Evolutionary conservation across 2,329 filamentous ascomycete species (phyloP).

Genomic region (Didymella lethalis): DNA sequence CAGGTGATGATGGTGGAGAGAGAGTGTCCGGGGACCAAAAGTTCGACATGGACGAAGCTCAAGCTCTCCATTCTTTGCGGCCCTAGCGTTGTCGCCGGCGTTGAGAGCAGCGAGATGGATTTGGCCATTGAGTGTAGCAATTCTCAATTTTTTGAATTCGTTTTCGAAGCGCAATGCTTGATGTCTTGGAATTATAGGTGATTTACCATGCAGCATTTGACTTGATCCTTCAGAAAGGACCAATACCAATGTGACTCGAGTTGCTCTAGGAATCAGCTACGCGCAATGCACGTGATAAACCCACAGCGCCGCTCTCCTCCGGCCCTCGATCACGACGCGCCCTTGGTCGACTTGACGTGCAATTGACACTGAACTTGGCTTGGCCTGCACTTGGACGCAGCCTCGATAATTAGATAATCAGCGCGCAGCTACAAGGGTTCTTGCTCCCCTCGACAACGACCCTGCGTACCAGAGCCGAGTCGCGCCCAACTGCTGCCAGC

Average conservation of each 20-base stretch:
- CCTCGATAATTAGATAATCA: neutral
- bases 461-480: slow-evolving; percentile 11
- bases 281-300: neutral
- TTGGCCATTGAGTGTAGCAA: neutral
- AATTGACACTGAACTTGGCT: neutral
- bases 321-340: slow-evolving; percentile 2
- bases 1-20: slow-evolving; percentile 18
- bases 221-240: neutral
- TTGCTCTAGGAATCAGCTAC: neutral
- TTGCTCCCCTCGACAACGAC: neutral
- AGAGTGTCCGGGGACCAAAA: slow-evolving; percentile 10
- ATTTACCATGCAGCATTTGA: neutral
- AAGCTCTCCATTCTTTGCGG: slow-evolving; percentile 15
- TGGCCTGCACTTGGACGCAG: neutral
- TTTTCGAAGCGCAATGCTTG: neutral
- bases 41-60: slow-evolving; percentile 9
- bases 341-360: neutral
- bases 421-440: neutral
- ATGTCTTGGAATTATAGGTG: no score
- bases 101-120: neutral
- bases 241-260: neutral
- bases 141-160: neutral
- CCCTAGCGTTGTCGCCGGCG: slow-evolving; percentile 13
- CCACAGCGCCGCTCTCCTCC: neutral
- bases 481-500: slow-evolving; percentile 21